phyloP scores from a whole-genome alignment of 2,329 filamentous ascomycete genomes.

The Ophiosphaerella herpotricha region DNA sequence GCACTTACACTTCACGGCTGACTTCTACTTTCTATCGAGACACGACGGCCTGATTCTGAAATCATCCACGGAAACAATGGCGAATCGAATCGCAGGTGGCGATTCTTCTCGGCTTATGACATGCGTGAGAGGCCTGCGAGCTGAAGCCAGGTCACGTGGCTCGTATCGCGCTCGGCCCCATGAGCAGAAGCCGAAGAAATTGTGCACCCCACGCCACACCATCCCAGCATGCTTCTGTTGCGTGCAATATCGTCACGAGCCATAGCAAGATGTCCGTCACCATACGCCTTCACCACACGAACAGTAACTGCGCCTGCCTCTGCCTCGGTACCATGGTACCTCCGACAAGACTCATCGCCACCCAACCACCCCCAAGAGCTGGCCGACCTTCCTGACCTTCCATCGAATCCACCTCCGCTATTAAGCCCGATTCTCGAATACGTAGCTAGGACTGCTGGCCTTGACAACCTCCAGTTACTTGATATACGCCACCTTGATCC shows the following conservation, averaged over 20 bases:
- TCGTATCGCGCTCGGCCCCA: background rate
- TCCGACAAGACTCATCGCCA: conserved; percentile 57
- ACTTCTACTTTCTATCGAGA: too few relatives aligned
- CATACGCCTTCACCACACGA: conserved; percentile 28
- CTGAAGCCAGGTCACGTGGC: conserved; percentile 11
- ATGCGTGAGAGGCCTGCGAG: conserved; percentile 1
- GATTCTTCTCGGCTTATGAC: too few relatives aligned
- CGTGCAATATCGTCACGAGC: conserved; percentile 22
- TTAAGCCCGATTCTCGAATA: conserved; percentile 75
- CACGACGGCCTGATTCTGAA: too few relatives aligned
- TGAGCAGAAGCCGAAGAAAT: conserved; percentile 3
- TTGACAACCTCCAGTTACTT: conserved; percentile 79
- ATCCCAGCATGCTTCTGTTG: conserved; percentile 27
- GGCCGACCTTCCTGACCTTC: conserved; percentile 66
- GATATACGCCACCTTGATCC: conserved; percentile 86
- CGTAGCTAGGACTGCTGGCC: conserved; percentile 79
- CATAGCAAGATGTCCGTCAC: conserved; percentile 7
- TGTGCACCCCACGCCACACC: background rate
- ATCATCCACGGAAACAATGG: too few relatives aligned
- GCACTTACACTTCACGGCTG: too few relatives aligned
- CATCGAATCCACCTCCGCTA: conserved; percentile 71
- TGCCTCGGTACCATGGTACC: conserved; percentile 76
- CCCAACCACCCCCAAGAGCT: conserved; percentile 51
- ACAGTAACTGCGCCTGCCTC: background rate
- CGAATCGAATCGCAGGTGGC: too few relatives aligned